A percentile compares a stretch with the other conserved stretches of the same genome.
Conservation (phyloP, 2,329 filamentous ascomycete species). For the Fusarium sarcochroum region DNA sequence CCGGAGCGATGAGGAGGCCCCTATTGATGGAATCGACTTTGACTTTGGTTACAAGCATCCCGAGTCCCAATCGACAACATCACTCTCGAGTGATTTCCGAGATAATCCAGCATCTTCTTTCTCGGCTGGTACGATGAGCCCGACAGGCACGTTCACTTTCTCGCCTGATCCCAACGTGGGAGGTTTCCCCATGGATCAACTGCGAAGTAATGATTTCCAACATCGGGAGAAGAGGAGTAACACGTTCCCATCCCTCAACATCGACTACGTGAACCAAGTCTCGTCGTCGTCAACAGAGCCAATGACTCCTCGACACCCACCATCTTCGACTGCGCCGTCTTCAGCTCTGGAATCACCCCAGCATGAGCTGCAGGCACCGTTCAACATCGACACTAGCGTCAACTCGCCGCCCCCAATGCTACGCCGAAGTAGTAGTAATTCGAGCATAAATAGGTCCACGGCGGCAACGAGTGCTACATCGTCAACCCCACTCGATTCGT, state of each 20-base stretch:
- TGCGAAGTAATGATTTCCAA: slow-evolving; percentile 69
- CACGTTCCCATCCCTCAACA: slow-evolving; percentile 82
- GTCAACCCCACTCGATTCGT: slow-evolving; percentile 62
- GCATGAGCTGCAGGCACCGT: slow-evolving; percentile 61
- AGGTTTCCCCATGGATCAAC: slow-evolving; percentile 68
- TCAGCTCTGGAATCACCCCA: slow-evolving; percentile 67
- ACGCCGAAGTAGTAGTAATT: slow-evolving; percentile 54
- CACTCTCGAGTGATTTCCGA: slow-evolving; percentile 51
- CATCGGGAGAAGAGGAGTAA: slow-evolving; percentile 81
- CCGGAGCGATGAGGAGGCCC: slow-evolving; percentile 78
- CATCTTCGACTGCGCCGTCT: slow-evolving; percentile 63
- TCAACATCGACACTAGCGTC: slow-evolving; percentile 62
- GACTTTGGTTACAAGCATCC: slow-evolving; percentile 53
- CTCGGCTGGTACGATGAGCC: slow-evolving; percentile 79
- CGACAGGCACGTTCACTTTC: slow-evolving; percentile 80
- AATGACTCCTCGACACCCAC: slow-evolving; percentile 65
- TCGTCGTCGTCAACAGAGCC: slow-evolving; percentile 56
- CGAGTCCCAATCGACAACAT: slow-evolving; percentile 55
- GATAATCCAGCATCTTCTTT: slow-evolving; percentile 70
- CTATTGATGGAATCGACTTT: slow-evolving; percentile 56
- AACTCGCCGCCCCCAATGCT: slow-evolving; percentile 54
- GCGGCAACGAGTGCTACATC: slow-evolving; percentile 35
- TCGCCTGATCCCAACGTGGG: slow-evolving; percentile 80
- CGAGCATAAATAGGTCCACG: slow-evolving; percentile 52
- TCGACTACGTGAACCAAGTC: slow-evolving; percentile 68